Conservation (phyloP, 1,284 basidiomycete species). For the Tylopilus sp. region DNA sequence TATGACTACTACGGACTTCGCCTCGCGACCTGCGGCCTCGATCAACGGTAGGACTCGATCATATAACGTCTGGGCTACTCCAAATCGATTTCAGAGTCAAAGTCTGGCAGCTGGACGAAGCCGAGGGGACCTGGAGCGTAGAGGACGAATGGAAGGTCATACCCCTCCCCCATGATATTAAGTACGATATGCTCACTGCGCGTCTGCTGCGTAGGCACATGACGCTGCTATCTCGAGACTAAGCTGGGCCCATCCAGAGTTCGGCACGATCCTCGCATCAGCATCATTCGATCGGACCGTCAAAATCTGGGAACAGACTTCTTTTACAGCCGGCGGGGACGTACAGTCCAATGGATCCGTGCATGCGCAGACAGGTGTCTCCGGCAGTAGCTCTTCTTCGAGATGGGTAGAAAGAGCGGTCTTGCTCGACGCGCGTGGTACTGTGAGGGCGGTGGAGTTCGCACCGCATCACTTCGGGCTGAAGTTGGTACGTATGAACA, state of each 20-base stretch:
- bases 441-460: slow-evolving; percentile 81
- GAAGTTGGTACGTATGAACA: slow-evolving; percentile 61
- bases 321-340: slow-evolving; percentile 34
- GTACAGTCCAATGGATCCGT: slow-evolving; percentile 31
- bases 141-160: slow-evolving; percentile 87
- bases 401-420: slow-evolving; percentile 76
- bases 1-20: slow-evolving; percentile 89
- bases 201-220: slow-evolving; percentile 60
- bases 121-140: slow-evolving; percentile 65
- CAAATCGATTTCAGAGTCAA: slow-evolving; percentile 53
- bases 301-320: slow-evolving; percentile 82
- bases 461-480: slow-evolving; percentile 82
- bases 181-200: background rate
- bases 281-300: slow-evolving; percentile 85
- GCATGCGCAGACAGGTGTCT: slow-evolving; percentile 18
- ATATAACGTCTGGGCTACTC: slow-evolving; percentile 5
- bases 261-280: slow-evolving; percentile 80
- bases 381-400: slow-evolving; percentile 37
- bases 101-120: slow-evolving; percentile 73
- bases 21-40: slow-evolving; percentile 72
- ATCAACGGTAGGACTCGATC: slow-evolving; percentile 56
- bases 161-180: slow-evolving; percentile 1
- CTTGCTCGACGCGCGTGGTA: slow-evolving; percentile 79
- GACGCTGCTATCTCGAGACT: slow-evolving; percentile 80
- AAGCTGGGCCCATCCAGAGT: slow-evolving; percentile 89